Percentiles rank a stretch among this genome's conserved stretches.
Conservation (phyloP, 495 filamentous ascomycete genomes). For the Aspergillus haitiensis region DNA sequence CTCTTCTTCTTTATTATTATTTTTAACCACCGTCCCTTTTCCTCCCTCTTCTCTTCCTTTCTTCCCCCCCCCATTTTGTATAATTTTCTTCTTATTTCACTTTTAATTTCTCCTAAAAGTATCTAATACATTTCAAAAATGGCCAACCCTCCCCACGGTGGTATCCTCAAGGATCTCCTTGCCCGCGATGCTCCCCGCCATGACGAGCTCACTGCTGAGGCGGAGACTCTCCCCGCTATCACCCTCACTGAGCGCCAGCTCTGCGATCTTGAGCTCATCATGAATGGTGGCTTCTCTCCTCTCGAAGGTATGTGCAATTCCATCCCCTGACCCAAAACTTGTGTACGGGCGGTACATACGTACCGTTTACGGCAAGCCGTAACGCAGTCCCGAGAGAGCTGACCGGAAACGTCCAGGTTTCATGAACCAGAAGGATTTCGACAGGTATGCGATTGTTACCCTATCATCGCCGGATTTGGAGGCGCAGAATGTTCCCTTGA, state of each 20-base stretch:
- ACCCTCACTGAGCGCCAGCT: constrained; percentile 88
- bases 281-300: constrained; percentile 95
- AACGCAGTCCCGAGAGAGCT: background rate
- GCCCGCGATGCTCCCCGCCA: constrained; percentile 84
- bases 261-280: constrained; percentile 93
- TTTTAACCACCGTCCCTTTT: constrained; percentile 17
- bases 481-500: constrained; percentile 9
- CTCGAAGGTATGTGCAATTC: constrained; percentile 73
- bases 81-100: constrained; percentile 11
- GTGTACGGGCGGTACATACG: constrained; percentile 3
- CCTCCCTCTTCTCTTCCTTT: constrained; percentile 14
- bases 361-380: background rate
- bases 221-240: constrained; percentile 82
- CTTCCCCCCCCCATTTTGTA: constrained; percentile 15
- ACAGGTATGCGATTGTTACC: constrained; percentile 61
- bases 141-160: constrained; percentile 90
- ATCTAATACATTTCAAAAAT: constrained; percentile 37
- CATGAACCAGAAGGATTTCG: constrained; percentile 95
- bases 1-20: constrained; percentile 16
- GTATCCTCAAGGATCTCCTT: constrained; percentile 93
- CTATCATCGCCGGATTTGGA: constrained; percentile 15
- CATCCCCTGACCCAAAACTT: background rate
- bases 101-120: constrained; percentile 9
- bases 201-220: constrained; percentile 73
- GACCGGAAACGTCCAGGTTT: constrained; percentile 61